Conservation (phyloP, 495 filamentous ascomycete genomes). For the Glonium stellatum region DNA sequence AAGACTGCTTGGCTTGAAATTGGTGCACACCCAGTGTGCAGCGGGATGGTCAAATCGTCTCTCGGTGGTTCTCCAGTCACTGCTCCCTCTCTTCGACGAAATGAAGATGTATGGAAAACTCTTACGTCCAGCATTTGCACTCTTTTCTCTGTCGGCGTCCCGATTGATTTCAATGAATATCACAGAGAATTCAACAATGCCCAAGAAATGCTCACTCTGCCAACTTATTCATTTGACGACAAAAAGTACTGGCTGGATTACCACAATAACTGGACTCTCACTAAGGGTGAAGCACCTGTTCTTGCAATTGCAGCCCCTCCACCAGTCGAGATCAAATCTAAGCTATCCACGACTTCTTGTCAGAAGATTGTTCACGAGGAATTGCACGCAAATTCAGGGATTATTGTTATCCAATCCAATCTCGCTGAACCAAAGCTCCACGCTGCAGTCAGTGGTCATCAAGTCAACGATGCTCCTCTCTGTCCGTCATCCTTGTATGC, state of each 20-base stretch:
- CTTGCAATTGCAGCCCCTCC: slow-evolving; percentile 22
- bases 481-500: slow-evolving; percentile 45
- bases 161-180: slow-evolving; percentile 44
- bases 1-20: slow-evolving; percentile 42
- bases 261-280: slow-evolving; percentile 45
- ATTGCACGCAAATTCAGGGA: slow-evolving; percentile 34
- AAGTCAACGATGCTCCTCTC: slow-evolving; percentile 39
- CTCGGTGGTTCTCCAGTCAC: slow-evolving; percentile 35
- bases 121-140: slow-evolving; percentile 38
- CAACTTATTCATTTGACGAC: slow-evolving; percentile 44
- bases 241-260: slow-evolving; percentile 50
- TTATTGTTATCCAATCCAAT: slow-evolving; percentile 37
- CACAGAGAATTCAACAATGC: slow-evolving; percentile 41
- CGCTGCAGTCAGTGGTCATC: slow-evolving; percentile 37
- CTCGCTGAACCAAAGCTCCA: slow-evolving; percentile 36
- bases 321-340: slow-evolving; percentile 28
- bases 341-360: slow-evolving; percentile 39
- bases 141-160: slow-evolving; percentile 37
- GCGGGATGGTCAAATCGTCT: slow-evolving; percentile 40
- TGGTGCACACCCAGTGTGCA: slow-evolving; percentile 40
- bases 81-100: slow-evolving; percentile 40
- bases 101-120: slow-evolving; percentile 44
- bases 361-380: slow-evolving; percentile 39
- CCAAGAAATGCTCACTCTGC: slow-evolving; percentile 39
- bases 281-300: slow-evolving; percentile 40